phyloP scores from a whole-genome alignment of 1,284 basidiomycete genomes.

The Ganoderma meredithae region DNA sequence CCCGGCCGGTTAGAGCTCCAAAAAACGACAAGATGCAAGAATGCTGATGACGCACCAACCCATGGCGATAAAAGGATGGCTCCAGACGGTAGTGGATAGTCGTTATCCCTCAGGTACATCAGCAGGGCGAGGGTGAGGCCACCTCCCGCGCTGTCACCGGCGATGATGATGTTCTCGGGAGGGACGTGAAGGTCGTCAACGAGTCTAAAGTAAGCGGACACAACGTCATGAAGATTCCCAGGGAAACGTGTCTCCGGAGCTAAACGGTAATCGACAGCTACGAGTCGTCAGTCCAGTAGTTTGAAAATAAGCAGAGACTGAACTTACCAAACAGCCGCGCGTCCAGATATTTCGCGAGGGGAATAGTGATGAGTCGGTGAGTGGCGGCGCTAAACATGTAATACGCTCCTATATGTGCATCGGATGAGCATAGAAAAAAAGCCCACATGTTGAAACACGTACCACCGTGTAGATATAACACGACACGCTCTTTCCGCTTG shows the following conservation, averaged over 20 bases:
- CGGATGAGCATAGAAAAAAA: not conserved
- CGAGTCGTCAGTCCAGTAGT: constrained; percentile 5
- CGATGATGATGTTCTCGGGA: constrained; percentile 87
- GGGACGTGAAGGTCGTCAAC: constrained; percentile 91
- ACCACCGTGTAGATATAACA: constrained; percentile 96
- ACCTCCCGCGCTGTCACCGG: constrained; percentile 95
- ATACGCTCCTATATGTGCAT: constrained; percentile 74
- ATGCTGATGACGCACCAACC: constrained; percentile 72
- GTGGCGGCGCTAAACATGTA: constrained; percentile 95
- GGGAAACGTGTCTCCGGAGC: constrained; percentile 96
- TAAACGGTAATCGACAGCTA: constrained; percentile 95
- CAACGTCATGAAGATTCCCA: constrained; percentile 91
- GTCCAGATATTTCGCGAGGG: constrained; percentile 89
- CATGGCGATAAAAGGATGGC: constrained; percentile 92
- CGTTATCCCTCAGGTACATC: constrained; percentile 91
- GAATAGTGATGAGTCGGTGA: constrained; percentile 92
- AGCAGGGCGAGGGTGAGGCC: constrained; percentile 87
- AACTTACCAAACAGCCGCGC: constrained; percentile 91
- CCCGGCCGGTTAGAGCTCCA: constrained; percentile 11
- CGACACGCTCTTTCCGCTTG: constrained; percentile 76
- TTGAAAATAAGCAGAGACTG: not conserved
- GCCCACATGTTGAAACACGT: constrained; percentile 34
- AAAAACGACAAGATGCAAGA: not conserved
- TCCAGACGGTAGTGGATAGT: constrained; percentile 82
- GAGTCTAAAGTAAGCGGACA: constrained; percentile 88